Base-by-base conservation (phyloP, 2,329 filamentous ascomycete species). In the Alternaria gansuensis region DNA sequence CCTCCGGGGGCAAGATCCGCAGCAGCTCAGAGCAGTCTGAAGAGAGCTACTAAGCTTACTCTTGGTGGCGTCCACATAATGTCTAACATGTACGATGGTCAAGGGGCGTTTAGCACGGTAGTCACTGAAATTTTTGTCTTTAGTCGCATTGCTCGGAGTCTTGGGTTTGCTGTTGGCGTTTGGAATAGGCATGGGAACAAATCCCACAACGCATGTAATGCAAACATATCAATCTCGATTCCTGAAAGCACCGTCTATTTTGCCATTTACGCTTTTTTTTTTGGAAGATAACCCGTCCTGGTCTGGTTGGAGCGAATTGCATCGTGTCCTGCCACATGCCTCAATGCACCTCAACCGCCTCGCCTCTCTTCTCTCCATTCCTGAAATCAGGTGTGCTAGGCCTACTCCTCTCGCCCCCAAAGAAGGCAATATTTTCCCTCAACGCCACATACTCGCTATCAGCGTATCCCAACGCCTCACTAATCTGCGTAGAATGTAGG, bases 401-500 rank as follows among this genome's bases (percentile, higher is more conserved):
- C 62, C 77, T 73, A 62, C 71, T 75, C 67, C 70, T 73, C 66
- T 78, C 75, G 2, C 73, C 44, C 1, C 69, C 75, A 52, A 90
- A 89, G 67, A 97, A 88, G 43, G 91, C 92, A 62, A 97, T 89
- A 69, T 96, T 94, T 77, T 96, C 92, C 63, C 93, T 84, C 71
- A 95, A 83, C 9, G 93, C 93, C 39, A 98, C 90, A 79, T 98
- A 97, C 79, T 98, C 93, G 72, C 90, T 96, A 75, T 97, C 93
- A 21, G 92, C 92, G 78, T 97, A 99, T 3, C 94, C 95, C 31
- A 99, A 80, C 43, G 95, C 81, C 9, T 85, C 83, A 46, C 88
- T 83, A 63, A 99, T 97, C 74, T 97, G 90, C 5, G 84, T 86
- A 73, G 93, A 97, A 75, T 90, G 88, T 65, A 90, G 83, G 1